Evolutionary conservation across 495 filamentous ascomycete species (phyloP).

Genomic region (Xylaria cubensis): DNA sequence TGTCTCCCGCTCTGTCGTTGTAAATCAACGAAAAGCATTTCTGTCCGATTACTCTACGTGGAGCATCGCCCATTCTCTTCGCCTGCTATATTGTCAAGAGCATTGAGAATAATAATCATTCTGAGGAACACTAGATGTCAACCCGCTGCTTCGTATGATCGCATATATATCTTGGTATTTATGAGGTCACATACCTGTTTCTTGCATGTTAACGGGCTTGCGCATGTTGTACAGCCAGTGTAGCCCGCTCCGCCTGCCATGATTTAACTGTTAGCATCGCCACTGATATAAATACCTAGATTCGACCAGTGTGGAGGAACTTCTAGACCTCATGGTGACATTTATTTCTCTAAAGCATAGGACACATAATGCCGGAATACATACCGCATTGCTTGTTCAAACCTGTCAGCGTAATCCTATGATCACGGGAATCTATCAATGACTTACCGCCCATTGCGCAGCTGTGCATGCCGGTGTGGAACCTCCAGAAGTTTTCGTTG

Average conservation of each 20-base stretch:
- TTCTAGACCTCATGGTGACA: background rate
- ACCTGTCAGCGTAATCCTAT: constrained; percentile 32
- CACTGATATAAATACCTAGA: background rate
- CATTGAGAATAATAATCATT: constrained; percentile 41
- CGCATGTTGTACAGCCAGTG: constrained; percentile 57
- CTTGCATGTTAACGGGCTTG: constrained; percentile 46
- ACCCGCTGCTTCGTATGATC: background rate
- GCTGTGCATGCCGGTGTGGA: constrained; percentile 37
- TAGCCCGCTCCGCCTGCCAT: constrained; percentile 48
- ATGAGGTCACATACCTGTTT: constrained; percentile 31
- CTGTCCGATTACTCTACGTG: background rate
- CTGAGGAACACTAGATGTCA: constrained; percentile 9
- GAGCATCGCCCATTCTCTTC: background rate
- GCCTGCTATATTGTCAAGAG: constrained; percentile 7
- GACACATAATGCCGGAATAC: background rate
- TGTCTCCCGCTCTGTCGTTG: background rate
- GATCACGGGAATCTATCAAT: constrained; percentile 29
- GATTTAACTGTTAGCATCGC: background rate
- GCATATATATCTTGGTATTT: background rate
- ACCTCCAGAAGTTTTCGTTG: constrained; percentile 33
- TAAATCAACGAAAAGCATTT: background rate
- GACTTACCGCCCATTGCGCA: constrained; percentile 23
- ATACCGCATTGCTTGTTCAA: constrained; percentile 55
- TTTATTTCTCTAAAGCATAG: no score
- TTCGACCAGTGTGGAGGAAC: background rate